Percentiles rank a stretch among this genome's conserved stretches.
Conservation (phyloP, 2,329 filamentous ascomycete species). For the Hypoxylon sp. region DNA sequence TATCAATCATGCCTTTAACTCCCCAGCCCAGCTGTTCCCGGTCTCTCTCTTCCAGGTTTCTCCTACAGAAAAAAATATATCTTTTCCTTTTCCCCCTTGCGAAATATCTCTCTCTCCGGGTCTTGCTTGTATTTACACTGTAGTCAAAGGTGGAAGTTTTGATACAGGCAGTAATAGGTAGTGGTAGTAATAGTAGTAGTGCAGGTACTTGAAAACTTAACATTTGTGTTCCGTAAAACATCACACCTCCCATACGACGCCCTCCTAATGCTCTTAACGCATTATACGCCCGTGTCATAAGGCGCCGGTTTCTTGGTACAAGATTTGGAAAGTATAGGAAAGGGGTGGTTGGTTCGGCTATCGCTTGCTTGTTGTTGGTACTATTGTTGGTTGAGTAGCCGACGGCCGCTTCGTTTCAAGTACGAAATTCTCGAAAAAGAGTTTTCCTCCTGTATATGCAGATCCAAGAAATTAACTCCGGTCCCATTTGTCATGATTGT, state of each 20-base stretch:
- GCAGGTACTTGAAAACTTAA: not conserved
- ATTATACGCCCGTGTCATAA: slow-evolving; percentile 39
- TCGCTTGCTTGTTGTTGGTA: slow-evolving; percentile 20
- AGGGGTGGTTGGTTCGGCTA: slow-evolving; percentile 20
- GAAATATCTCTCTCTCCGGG: slow-evolving; percentile 21
- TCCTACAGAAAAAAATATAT: slow-evolving; percentile 15
- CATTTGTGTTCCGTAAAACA: slow-evolving; percentile 28
- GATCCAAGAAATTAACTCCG: slow-evolving; percentile 53
- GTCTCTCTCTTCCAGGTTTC: slow-evolving; percentile 23
- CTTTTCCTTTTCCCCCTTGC: slow-evolving; percentile 9
- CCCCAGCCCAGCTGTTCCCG: slow-evolving; percentile 47
- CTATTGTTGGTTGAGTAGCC: slow-evolving; percentile 23
- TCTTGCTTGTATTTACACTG: slow-evolving; percentile 37
- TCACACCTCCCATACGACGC: slow-evolving; percentile 43
- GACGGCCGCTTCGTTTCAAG: slow-evolving; percentile 39
- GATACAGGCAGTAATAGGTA: slow-evolving; percentile 41
- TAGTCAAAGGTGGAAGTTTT: slow-evolving; percentile 30
- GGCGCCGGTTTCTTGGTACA: slow-evolving; percentile 32
- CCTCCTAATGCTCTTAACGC: slow-evolving; percentile 47
- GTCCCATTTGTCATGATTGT: slow-evolving; percentile 52
- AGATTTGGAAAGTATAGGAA: slow-evolving; percentile 35
- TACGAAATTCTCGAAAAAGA: slow-evolving; percentile 45
- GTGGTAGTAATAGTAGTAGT: slow-evolving; percentile 5
- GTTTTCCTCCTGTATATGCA: slow-evolving; percentile 49
- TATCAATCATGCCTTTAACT: slow-evolving; percentile 29